phyloP scores from a whole-genome alignment of 148 eudicot species.

The Suaeda aralocaspica region DNA sequence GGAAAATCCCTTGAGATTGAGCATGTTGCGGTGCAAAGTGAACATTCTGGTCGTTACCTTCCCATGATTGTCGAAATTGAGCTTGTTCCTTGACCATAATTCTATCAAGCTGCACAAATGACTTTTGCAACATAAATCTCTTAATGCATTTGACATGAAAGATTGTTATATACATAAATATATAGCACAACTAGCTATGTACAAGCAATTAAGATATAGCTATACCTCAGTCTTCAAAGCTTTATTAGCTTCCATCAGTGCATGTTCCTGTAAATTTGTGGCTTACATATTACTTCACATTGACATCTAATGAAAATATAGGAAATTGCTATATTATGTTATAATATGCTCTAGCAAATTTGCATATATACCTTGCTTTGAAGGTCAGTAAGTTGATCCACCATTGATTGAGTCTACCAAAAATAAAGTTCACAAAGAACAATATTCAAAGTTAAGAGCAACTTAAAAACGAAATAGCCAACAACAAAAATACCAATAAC shows the following conservation, averaged over 20 bases:
- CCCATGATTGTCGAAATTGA: conserved; percentile 64
- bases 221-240: conserved; percentile 44
- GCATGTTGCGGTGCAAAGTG: conserved; percentile 46
- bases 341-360: not conserved
- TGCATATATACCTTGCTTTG: conserved; percentile 34
- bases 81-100: conserved; percentile 42
- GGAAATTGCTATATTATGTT: too few species aligned
- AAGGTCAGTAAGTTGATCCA: conserved; percentile 48
- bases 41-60: conserved; percentile 45
- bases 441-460: too few species aligned
- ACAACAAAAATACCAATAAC: too few species aligned
- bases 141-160: not conserved
- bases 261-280: conserved; percentile 37
- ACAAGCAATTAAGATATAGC: not conserved
- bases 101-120: conserved; percentile 54
- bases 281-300: not conserved
- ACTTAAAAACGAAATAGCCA: not conserved
- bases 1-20: conserved; percentile 75
- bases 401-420: conserved; percentile 45
- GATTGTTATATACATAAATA: not conserved
- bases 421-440: not conserved
- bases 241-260: conserved; percentile 44
- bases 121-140: not conserved
- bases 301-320: not conserved
- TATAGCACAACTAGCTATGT: not conserved